These are phyloP conservation scores for Globisporangium acanthophoron DNA, from an alignment of 352 stramenopile species.

Conservation along the genomic window DNA sequence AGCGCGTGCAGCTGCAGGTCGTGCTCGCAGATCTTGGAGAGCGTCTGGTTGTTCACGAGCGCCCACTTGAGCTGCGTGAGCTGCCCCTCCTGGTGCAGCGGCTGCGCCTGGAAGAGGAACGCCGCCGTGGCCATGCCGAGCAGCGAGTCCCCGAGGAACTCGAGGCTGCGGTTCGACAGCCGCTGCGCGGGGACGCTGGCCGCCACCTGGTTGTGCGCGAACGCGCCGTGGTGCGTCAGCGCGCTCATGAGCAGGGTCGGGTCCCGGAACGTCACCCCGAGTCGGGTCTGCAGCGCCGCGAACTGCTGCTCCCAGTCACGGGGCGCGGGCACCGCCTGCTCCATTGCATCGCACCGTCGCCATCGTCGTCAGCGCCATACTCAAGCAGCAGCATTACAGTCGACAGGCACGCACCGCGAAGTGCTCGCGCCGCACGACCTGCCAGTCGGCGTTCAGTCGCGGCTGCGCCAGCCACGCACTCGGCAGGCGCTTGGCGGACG, in stretches of 20 bases:
- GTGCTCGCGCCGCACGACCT: slow-evolving; percentile 44
- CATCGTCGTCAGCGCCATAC: no score
- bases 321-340: slow-evolving; percentile 33
- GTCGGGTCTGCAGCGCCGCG: slow-evolving; percentile 41
- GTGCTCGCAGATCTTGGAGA: slow-evolving; percentile 58
- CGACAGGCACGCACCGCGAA: slow-evolving; percentile 22
- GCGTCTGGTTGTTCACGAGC: slow-evolving; percentile 73
- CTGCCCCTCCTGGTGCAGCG: slow-evolving; percentile 65
- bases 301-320: slow-evolving; percentile 44
- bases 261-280: slow-evolving; percentile 61
- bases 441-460: slow-evolving; percentile 32
- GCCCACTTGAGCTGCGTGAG: slow-evolving; percentile 61
- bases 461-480: slow-evolving; percentile 19
- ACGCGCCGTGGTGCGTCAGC: slow-evolving; percentile 67
- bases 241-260: slow-evolving; percentile 54
- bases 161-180: slow-evolving; percentile 74
- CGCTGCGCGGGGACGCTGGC: slow-evolving; percentile 41
- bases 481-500: slow-evolving; percentile 18
- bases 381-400: background rate
- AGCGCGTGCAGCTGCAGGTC: slow-evolving; percentile 54
- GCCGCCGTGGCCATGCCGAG: slow-evolving; percentile 53
- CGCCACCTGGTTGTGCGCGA: slow-evolving; percentile 36
- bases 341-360: background rate
- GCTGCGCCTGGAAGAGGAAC: slow-evolving; percentile 73
- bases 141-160: slow-evolving; percentile 80